A percentile compares a stretch with the other conserved stretches of the same genome.
These are phyloP conservation scores for Tricholoma saponaceum DNA, from an alignment of 768 basidiomycete species.

Conservation along the genomic window DNA sequence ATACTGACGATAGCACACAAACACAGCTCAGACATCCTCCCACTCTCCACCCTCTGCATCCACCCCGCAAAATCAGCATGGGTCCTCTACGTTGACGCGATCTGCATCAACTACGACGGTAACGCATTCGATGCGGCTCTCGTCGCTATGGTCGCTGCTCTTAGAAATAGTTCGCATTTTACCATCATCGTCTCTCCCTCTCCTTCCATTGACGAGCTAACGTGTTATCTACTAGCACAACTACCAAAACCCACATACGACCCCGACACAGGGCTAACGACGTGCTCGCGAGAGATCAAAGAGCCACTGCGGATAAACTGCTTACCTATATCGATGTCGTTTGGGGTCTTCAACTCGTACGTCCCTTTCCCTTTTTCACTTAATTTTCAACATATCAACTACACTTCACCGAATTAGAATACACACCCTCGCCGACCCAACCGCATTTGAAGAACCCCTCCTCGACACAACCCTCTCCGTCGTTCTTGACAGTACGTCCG, in stretches of 20 bases:
- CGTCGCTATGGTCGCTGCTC: conserved; percentile 81
- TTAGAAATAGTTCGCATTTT: conserved; percentile 73
- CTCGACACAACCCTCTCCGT: conserved; percentile 70
- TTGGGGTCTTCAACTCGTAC: conserved; percentile 82
- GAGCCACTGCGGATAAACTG: conserved; percentile 44
- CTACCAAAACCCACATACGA: conserved; percentile 72
- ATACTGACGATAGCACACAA: conserved; percentile 1
- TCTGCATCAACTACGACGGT: conserved; percentile 97
- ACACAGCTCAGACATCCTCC: conserved; percentile 60
- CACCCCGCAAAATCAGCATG: conserved; percentile 77
- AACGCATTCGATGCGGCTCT: conserved; percentile 91
- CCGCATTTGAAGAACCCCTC: conserved; percentile 87
- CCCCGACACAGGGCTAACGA: conserved; percentile 58
- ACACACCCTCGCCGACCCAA: conserved; percentile 75
- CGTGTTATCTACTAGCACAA: conserved; percentile 48
- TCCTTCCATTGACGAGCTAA: neutral
- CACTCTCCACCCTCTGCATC: conserved; percentile 72
- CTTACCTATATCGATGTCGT: conserved; percentile 52
- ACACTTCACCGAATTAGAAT: conserved; percentile 34
- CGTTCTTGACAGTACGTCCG: conserved; percentile 45
- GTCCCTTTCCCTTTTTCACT: conserved; percentile 22
- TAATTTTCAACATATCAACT: neutral
- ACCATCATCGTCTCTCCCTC: neutral
- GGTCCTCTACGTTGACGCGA: conserved; percentile 93
- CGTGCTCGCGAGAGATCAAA: conserved; percentile 50